These are phyloP conservation scores for Penium margaritaceum DNA, from an alignment of 139 green algal genomes.

Conservation along the genomic window DNA sequence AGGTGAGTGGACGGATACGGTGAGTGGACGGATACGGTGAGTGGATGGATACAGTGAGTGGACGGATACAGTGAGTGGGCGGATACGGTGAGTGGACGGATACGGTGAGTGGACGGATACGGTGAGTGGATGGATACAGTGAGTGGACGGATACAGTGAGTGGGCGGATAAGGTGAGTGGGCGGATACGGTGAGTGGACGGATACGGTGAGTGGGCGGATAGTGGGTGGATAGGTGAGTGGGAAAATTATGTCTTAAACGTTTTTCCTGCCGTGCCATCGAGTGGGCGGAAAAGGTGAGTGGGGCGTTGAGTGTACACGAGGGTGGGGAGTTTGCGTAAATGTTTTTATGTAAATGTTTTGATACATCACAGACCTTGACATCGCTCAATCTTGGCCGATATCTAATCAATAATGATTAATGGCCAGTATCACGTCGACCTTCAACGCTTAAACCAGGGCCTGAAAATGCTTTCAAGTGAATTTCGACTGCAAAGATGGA, in stretches of 20 bases:
- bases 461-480: background rate
- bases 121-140: background rate
- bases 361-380: too few species aligned
- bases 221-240: background rate
- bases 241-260: background rate
- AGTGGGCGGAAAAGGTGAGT: constrained; percentile 3
- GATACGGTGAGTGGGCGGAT: background rate
- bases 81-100: background rate
- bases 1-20: background rate
- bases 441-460: background rate
- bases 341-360: background rate
- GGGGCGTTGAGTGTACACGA: background rate
- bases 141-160: too few species aligned
- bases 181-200: background rate
- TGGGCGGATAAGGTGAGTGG: background rate
- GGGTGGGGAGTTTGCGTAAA: background rate
- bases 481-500: background rate
- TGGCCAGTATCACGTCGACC: background rate
- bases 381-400: too few species aligned
- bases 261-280: background rate
- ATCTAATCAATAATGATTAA: too few species aligned
- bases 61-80: background rate
- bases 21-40: too few species aligned
- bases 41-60: too few species aligned
- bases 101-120: background rate